Conservation (phyloP, 139 green algal genomes). For the Mychonastes homosphaera region DNA sequence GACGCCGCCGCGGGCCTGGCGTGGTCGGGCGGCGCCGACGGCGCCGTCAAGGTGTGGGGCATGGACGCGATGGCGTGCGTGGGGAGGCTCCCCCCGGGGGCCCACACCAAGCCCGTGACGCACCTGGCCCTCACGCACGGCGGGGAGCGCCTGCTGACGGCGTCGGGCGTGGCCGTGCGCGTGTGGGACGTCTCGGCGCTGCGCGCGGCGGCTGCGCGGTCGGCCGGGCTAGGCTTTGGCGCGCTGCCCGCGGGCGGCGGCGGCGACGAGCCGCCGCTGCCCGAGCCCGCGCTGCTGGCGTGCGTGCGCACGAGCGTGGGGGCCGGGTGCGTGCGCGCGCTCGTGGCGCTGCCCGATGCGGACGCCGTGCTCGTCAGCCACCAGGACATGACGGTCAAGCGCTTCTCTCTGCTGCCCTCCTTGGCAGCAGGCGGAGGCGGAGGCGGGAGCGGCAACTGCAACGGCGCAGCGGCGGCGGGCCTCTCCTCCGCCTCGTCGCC, state of each 20-base stretch:
- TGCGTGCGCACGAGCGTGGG: neutral
- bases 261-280: no score
- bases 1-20: constrained; percentile 12
- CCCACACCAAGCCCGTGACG: constrained; percentile 63
- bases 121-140: constrained; percentile 34
- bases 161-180: constrained; percentile 54
- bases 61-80: constrained; percentile 15
- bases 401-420: neutral
- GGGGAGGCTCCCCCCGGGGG: constrained; percentile 34
- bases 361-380: constrained; percentile 28
- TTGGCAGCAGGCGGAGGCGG: constrained; percentile 1
- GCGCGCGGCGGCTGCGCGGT: no score
- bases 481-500: neutral
- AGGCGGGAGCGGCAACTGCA: neutral
- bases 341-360: no score
- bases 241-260: no score
- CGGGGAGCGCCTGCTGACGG: constrained; percentile 41
- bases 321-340: no score
- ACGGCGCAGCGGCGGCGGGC: neutral
- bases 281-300: no score
- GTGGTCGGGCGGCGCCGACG: constrained; percentile 29
- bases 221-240: no score
- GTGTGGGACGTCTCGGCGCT: constrained; percentile 69
- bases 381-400: constrained; percentile 40
- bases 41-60: constrained; percentile 39